Conservation (phyloP, 768 basidiomycete genomes). For the Boletales sp. region DNA sequence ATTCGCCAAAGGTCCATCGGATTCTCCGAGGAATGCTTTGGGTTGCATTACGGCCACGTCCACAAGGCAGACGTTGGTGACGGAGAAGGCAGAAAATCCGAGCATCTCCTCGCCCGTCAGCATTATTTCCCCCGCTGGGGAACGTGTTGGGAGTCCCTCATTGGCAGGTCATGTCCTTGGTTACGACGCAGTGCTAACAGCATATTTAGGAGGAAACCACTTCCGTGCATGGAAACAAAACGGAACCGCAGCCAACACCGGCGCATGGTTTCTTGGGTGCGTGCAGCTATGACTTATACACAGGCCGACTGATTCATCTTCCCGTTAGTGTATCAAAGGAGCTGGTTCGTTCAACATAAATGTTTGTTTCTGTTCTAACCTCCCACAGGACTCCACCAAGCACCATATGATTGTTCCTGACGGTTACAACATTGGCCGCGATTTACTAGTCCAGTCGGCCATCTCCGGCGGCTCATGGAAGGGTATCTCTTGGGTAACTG, state of each 20-base stretch:
- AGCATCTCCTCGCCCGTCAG: conserved; percentile 74
- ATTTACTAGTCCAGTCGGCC: conserved; percentile 71
- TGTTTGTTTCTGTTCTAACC: conserved; percentile 1
- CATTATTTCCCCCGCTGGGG: conserved; percentile 77
- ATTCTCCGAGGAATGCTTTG: conserved; percentile 79
- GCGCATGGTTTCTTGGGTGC: conserved; percentile 85
- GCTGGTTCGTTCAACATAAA: conserved; percentile 35
- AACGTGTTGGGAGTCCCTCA: conserved; percentile 85
- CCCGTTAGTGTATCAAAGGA: conserved; percentile 67
- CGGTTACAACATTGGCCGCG: conserved; percentile 81
- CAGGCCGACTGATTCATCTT: neutral
- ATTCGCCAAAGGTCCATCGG: conserved; percentile 59
- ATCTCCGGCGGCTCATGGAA: conserved; percentile 57
- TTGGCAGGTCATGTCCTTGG: conserved; percentile 38
- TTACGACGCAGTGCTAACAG: neutral
- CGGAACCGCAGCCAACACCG: conserved; percentile 63
- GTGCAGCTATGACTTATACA: conserved; percentile 19
- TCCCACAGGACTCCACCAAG: conserved; percentile 47
- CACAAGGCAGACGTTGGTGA: conserved; percentile 85
- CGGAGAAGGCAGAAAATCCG: conserved; percentile 64
- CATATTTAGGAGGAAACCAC: conserved; percentile 69
- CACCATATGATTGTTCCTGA: conserved; percentile 72
- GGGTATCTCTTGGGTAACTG: conserved; percentile 69
- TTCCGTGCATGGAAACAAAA: conserved; percentile 90
- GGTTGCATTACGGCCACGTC: conserved; percentile 68